These are phyloP conservation scores for Elsinoe australis DNA, from an alignment of 2,329 filamentous ascomycete genomes.

Conservation along the genomic window DNA sequence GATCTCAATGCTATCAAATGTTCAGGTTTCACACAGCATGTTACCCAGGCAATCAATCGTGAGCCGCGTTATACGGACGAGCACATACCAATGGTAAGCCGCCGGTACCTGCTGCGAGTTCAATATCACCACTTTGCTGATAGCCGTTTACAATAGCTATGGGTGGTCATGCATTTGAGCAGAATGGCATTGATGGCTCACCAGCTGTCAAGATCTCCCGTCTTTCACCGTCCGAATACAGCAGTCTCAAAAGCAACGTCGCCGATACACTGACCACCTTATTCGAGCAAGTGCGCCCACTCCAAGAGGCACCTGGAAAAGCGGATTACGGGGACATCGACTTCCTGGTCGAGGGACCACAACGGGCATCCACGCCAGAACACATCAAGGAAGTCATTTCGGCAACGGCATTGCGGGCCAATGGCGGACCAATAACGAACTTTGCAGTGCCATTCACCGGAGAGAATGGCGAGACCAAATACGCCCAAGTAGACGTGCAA, in stretches of 20 bases:
- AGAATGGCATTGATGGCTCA: constrained; percentile 34
- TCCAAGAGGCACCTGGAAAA: constrained; percentile 64
- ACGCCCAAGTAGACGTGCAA: constrained; percentile 63
- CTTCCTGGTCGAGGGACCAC: constrained; percentile 47
- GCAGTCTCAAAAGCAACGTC: constrained; percentile 41
- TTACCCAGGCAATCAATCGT: too few relatives aligned
- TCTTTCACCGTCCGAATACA: constrained; percentile 55
- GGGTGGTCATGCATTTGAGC: constrained; percentile 58
- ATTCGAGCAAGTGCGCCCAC: constrained; percentile 47
- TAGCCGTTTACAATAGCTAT: too few relatives aligned
- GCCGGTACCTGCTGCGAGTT: too few relatives aligned
- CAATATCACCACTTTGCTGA: constrained; percentile 17
- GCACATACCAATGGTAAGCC: too few relatives aligned
- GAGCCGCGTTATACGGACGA: too few relatives aligned
- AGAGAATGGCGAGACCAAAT: constrained; percentile 22
- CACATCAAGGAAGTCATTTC: constrained; percentile 39
- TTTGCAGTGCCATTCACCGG: constrained; percentile 49
- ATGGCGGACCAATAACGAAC: constrained; percentile 26
- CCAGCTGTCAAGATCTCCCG: constrained; percentile 53
- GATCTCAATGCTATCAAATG: neutral
- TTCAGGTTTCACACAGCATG: neutral
- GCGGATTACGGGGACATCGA: constrained; percentile 65
- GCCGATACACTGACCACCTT: constrained; percentile 38
- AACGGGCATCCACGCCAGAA: constrained; percentile 22
- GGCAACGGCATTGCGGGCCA: constrained; percentile 32